These are phyloP conservation scores for Camellia granthamiana DNA, from an alignment of 148 eudicot genomes.

Conservation along the genomic window DNA sequence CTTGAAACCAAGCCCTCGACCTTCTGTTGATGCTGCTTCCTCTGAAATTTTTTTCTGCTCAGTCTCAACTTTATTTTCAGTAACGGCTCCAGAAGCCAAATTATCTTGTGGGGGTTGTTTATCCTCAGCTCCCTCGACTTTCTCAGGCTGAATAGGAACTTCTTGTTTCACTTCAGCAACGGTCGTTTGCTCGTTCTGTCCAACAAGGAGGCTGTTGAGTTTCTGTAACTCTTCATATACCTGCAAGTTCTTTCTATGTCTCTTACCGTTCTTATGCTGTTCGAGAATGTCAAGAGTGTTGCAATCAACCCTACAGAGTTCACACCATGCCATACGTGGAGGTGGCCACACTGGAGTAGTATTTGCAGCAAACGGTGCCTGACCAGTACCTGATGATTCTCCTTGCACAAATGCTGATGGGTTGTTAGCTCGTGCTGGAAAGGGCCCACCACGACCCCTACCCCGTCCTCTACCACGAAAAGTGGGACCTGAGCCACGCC, in stretches of 20 bases:
- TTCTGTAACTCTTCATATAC: conserved; percentile 49
- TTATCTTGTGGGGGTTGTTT: conserved; percentile 4
- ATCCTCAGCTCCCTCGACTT: conserved; percentile 12
- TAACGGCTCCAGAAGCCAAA: conserved; percentile 11
- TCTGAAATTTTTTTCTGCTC: conserved; percentile 22
- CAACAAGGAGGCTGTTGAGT: conserved; percentile 30
- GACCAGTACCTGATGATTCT: conserved; percentile 18
- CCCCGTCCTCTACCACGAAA: conserved; percentile 57
- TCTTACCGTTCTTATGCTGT: conserved; percentile 73
- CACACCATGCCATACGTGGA: conserved; percentile 50
- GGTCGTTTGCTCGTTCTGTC: conserved; percentile 21
- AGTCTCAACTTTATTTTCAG: conserved; percentile 23
- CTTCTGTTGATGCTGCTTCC: conserved; percentile 27
- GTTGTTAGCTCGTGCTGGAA: conserved; percentile 14
- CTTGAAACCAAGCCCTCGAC: conserved; percentile 47
- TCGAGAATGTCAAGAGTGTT: conserved; percentile 66
- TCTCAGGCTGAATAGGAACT: conserved; percentile 9
- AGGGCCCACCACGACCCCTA: conserved; percentile 39
- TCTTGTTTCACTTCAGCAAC: conserved; percentile 21
- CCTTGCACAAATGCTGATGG: conserved; percentile 19
- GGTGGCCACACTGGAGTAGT: conserved; percentile 18
- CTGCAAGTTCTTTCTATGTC: conserved; percentile 57
- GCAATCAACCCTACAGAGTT: conserved; percentile 77
- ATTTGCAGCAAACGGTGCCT: neutral
- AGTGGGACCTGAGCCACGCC: conserved; percentile 23